Conservation (phyloP, 495 filamentous ascomycete species). For the Hypoxylon lenormandii region DNA sequence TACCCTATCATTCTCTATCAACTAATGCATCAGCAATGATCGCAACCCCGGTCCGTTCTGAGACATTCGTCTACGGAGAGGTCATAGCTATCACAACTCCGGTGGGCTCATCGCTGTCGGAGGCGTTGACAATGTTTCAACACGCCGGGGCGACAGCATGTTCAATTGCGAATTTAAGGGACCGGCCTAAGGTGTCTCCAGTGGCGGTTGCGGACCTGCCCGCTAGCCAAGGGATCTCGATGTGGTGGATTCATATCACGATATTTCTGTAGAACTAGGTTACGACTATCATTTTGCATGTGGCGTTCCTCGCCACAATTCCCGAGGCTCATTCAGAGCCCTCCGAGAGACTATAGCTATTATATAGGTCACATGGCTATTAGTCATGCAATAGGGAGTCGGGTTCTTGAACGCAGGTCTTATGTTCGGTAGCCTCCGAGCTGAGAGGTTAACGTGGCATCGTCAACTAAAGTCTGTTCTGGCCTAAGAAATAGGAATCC, state of each 20-base stretch:
- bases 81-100: conserved; percentile 22
- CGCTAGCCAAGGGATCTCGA: conserved; percentile 4
- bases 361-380: conserved; percentile 25
- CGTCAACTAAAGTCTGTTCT: neutral
- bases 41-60: conserved; percentile 25
- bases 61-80: conserved; percentile 32
- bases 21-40: conserved; percentile 15
- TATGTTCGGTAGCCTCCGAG: conserved; percentile 31
- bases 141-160: conserved; percentile 14
- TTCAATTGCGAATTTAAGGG: conserved; percentile 14
- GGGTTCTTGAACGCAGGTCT: conserved; percentile 7
- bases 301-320: conserved; percentile 23
- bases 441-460: neutral
- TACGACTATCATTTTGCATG: conserved; percentile 1
- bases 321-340: conserved; percentile 7
- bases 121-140: conserved; percentile 31
- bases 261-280: conserved; percentile 5
- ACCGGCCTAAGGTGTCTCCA: conserved; percentile 24
- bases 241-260: conserved; percentile 16
- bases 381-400: neutral
- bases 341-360: neutral
- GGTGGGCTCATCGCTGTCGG: conserved; percentile 10
- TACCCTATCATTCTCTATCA: conserved; percentile 9
- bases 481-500: too few species aligned
- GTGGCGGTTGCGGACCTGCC: conserved; percentile 9